A percentile compares a stretch with the other conserved stretches of the same genome.
These are phyloP conservation scores for Yamadazyma dushanensis DNA, from an alignment of 1,139 yeast genomes.

Conservation along the genomic window DNA sequence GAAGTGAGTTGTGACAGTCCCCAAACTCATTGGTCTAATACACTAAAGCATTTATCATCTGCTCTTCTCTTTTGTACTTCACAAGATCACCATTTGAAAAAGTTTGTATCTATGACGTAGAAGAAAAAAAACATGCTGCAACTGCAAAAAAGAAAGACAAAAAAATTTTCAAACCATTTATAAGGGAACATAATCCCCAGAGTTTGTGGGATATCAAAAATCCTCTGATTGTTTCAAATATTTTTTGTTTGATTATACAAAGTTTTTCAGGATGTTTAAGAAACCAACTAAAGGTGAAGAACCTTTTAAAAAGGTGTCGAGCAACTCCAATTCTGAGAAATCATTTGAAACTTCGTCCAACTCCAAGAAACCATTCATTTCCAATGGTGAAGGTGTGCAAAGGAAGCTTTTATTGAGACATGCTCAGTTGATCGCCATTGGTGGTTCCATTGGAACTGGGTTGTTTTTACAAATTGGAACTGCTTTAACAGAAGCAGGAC, in stretches of 20 bases:
- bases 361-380: neutral
- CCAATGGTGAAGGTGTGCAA: slow-evolving; percentile 8
- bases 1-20: too few species aligned
- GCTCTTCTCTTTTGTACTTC: too few species aligned
- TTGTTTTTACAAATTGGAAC: slow-evolving; percentile 35
- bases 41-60: too few species aligned
- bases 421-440: slow-evolving; percentile 35
- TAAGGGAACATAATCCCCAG: slow-evolving; percentile 3
- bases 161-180: neutral
- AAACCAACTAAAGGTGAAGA: neutral
- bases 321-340: slow-evolving; percentile 2
- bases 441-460: slow-evolving; percentile 39
- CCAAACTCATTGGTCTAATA: too few species aligned
- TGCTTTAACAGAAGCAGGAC: slow-evolving; percentile 48
- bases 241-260: neutral
- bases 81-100: too few species aligned
- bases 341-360: slow-evolving; percentile 1
- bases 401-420: slow-evolving; percentile 23
- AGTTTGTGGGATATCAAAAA: neutral
- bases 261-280: neutral
- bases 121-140: slow-evolving; percentile 1
- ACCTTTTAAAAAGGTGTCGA: slow-evolving; percentile 1
- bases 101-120: slow-evolving; percentile 62
- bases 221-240: too few species aligned
- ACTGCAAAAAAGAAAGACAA: neutral